Percentiles rank a stretch among this genome's conserved stretches.
These are phyloP conservation scores for Cercospora nicotianae DNA, from an alignment of 2,329 filamentous ascomycete genomes.

Conservation along the genomic window DNA sequence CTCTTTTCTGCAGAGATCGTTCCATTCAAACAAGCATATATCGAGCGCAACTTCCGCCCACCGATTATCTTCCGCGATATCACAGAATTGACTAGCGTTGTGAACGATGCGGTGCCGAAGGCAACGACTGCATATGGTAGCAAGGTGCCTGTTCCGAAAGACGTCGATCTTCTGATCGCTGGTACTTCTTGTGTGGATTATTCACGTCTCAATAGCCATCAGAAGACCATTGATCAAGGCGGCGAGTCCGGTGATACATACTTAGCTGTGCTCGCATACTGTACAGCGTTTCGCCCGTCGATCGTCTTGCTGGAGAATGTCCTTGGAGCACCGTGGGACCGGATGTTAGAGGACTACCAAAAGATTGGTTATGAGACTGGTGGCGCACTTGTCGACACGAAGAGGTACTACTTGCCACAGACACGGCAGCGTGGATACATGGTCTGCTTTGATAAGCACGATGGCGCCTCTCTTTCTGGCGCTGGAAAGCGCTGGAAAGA, in stretches of 20 bases:
- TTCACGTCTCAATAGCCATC: conserved; percentile 62
- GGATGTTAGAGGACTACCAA: conserved; percentile 43
- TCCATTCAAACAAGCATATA: conserved; percentile 49
- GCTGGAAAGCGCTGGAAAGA: conserved; percentile 44
- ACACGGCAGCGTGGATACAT: conserved; percentile 47
- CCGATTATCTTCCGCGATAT: conserved; percentile 49
- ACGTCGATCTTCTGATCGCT: conserved; percentile 66
- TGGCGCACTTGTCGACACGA: conserved; percentile 61
- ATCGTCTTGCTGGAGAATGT: conserved; percentile 76
- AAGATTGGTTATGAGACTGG: conserved; percentile 58
- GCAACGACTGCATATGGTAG: conserved; percentile 66
- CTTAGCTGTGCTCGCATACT: conserved; percentile 60
- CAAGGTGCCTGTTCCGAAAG: conserved; percentile 55
- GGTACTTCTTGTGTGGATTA: conserved; percentile 78
- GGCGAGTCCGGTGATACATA: conserved; percentile 69
- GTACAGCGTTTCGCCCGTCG: conserved; percentile 55
- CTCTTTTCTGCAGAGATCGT: conserved; percentile 51
- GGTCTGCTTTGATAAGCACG: conserved; percentile 44
- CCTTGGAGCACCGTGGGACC: conserved; percentile 59
- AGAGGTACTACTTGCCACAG: conserved; percentile 72
- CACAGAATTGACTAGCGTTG: conserved; percentile 40
- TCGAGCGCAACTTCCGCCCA: conserved; percentile 49
- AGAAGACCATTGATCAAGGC: conserved; percentile 53
- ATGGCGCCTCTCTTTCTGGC: neutral
- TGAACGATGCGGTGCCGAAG: conserved; percentile 26